A percentile compares a stretch with the other conserved stretches of the same genome.
Evolutionary conservation across 495 filamentous ascomycete species (phyloP).

Genomic region (Hypoxylon intermedium): DNA sequence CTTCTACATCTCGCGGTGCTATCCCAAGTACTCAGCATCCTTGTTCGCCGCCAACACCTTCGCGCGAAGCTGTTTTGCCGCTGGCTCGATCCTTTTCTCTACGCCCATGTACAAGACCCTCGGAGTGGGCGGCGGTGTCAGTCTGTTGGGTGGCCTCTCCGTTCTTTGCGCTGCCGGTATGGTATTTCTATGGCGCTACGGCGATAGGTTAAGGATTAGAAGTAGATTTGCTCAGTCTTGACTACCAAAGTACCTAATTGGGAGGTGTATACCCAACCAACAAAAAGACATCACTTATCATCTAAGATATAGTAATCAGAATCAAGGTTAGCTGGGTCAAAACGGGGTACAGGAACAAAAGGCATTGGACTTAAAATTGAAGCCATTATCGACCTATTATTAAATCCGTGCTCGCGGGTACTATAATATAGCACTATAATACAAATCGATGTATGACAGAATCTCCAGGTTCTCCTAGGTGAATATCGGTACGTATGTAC

Average conservation of each 20-base stretch:
- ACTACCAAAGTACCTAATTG: background rate
- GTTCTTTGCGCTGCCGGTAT: slow-evolving; percentile 28
- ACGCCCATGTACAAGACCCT: slow-evolving; percentile 60
- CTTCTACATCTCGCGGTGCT: slow-evolving; percentile 67
- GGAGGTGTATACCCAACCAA: background rate
- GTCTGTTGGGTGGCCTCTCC: slow-evolving; percentile 57
- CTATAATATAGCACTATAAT: slow-evolving; percentile 32
- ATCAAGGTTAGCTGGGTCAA: background rate
- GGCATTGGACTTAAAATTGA: slow-evolving; percentile 20
- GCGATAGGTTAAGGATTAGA: slow-evolving; percentile 24
- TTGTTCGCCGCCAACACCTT: slow-evolving; percentile 63
- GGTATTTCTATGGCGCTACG: slow-evolving; percentile 26
- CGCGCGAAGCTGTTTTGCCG: slow-evolving; percentile 61
- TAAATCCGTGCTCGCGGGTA: slow-evolving; percentile 20
- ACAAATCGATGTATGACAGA: slow-evolving; percentile 19
- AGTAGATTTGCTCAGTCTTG: slow-evolving; percentile 34
- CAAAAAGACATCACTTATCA: background rate
- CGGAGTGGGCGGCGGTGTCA: slow-evolving; percentile 67
- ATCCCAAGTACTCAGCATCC: slow-evolving; percentile 65
- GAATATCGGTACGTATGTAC: slow-evolving; percentile 14
- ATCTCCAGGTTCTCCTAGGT: slow-evolving; percentile 8
- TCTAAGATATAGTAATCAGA: background rate
- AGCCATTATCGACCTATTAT: slow-evolving; percentile 19
- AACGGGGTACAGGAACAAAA: background rate
- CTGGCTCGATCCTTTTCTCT: slow-evolving; percentile 63